Base-by-base conservation (phyloP, 352 stramenopile genomes). In the Phytophthora melonis region DNA sequence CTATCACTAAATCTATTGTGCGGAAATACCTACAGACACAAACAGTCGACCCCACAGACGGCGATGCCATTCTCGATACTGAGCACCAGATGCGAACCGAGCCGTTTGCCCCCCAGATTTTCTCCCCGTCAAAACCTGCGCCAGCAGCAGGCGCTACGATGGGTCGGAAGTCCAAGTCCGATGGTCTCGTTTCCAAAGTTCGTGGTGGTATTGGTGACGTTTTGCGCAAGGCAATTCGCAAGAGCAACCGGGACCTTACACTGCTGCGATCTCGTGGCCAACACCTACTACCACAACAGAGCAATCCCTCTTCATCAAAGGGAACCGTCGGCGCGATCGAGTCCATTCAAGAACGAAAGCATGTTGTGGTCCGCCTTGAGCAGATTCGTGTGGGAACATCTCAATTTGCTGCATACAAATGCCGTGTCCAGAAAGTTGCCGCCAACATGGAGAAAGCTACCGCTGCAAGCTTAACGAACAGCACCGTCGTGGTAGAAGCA, bases 51-150 rank as follows among this genome's bases (percentile, higher is more conserved):
- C n/a, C 63, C 8, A 72, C 43, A 0, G 67, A 77, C 3, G 60
- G 75, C 32, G 87, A 93, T 53, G 68, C 70, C 16, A 93, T 92
- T 47, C 61, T 78, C 7, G 87, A 93, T 55, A 91, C 84, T 19
- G 83, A 83, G 49, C 70, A 80, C 53, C 78, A 93, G 25, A 84
- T 92, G 80, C 80, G 75, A 70, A 62, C 77, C 0, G 87, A 93
- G 58, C 67, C 68, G 16, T 91, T 92, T 58, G 70, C 78, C 19
- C 78, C 80, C 5, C 73, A 85, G 34, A 82, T 89, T 39, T 90
- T 90, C 60, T 93, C 84, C 11, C 84, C 87, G 5, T 72, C 79
- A 2, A 91, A 89, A 41, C 47, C 76, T 43, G 25, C 36, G 14
- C 16, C 70, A 54, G 3, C 34, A 58, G 3, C 50, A 59, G 47